Base-by-base conservation (phyloP, 148 eudicot species). In the Dianthus caryophyllus region DNA sequence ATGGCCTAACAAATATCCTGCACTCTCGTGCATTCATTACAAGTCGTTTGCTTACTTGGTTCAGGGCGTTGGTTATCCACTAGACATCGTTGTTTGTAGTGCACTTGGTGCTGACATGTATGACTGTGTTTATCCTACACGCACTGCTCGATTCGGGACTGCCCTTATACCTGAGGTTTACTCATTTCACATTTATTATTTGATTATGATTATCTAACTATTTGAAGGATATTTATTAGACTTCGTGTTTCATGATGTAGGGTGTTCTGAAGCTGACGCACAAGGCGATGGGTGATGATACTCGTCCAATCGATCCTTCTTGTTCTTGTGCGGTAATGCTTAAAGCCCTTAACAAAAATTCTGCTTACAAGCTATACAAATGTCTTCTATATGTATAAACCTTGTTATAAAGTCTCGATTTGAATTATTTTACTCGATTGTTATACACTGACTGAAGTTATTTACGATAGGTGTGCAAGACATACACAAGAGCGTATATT, bases 81-180 rank as follows among this genome's bases (percentile, higher is more conserved):
- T 89, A 64, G 97, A 89, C 72, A 89, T 92, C 67, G 91, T 92
- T 22, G 96, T 92, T 79, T 92, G 97, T 81, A 92, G 97, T 67
- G 87, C 97, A 61, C 78, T 89, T 57, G 97, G 97, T 76, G 96
- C 96, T 65, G 96, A 92, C 73, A 92, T 89, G 97, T 92, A 89
- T 78, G 97, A 92, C 55, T 89, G 97, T 78, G 94, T 89, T 62
- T 92, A 92, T 72, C 96, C 96, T 68, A 92, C 98, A 17, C 91
- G 96, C 61, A 89, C 98, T 61, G 98, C 91, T 78, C 89, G 98
- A 57, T 92, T 92, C 77, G 98, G 96, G 67, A 84, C 98, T 36
- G 96, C 97, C 68, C 87, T 92, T 68, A 78, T 89, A 58, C 97
- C 94, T 63, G 88, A 89, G 94, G 93, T 87, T 51, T 39, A 63